phyloP scores from a whole-genome alignment of 768 basidiomycete species.

The Porphyrellus cyaneotinctus region DNA sequence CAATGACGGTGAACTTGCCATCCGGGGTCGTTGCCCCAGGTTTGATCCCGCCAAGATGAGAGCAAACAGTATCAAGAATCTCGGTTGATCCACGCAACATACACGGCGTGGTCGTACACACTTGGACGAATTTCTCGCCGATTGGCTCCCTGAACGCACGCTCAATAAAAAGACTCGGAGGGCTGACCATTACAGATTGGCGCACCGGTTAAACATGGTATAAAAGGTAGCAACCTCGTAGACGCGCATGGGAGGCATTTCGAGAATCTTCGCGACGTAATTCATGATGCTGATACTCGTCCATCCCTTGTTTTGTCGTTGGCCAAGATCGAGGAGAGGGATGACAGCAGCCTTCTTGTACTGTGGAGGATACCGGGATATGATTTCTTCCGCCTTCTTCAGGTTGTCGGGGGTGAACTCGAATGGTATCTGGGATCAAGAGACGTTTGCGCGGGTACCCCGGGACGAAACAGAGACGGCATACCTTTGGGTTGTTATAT shows the following conservation, averaged over 20 bases:
- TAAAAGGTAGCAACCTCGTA: slow-evolving; percentile 99
- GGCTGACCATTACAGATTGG: not conserved
- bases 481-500: slow-evolving; percentile 89
- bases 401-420: slow-evolving; percentile 77
- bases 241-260: slow-evolving; percentile 96
- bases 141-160: slow-evolving; percentile 72
- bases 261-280: slow-evolving; percentile 88
- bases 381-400: slow-evolving; percentile 84
- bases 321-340: slow-evolving; percentile 92
- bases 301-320: slow-evolving; percentile 98
- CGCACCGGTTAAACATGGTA: slow-evolving; percentile 98
- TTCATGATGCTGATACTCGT: slow-evolving; percentile 99
- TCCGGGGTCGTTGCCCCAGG: slow-evolving; percentile 93
- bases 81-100: slow-evolving; percentile 91
- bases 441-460: not conserved
- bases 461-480: slow-evolving; percentile 7
- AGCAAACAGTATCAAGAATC: slow-evolving; percentile 79
- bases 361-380: slow-evolving; percentile 90
- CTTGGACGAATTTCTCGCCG: slow-evolving; percentile 90
- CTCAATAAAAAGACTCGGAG: not conserved
- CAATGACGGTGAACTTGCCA: slow-evolving; percentile 94
- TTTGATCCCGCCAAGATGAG: slow-evolving; percentile 77
- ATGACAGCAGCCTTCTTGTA: slow-evolving; percentile 99
- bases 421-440: slow-evolving; percentile 74
- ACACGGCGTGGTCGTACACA: slow-evolving; percentile 98